Base-by-base conservation (phyloP, 2,329 filamentous ascomycete species). In the Macrophomina phaseolina region DNA sequence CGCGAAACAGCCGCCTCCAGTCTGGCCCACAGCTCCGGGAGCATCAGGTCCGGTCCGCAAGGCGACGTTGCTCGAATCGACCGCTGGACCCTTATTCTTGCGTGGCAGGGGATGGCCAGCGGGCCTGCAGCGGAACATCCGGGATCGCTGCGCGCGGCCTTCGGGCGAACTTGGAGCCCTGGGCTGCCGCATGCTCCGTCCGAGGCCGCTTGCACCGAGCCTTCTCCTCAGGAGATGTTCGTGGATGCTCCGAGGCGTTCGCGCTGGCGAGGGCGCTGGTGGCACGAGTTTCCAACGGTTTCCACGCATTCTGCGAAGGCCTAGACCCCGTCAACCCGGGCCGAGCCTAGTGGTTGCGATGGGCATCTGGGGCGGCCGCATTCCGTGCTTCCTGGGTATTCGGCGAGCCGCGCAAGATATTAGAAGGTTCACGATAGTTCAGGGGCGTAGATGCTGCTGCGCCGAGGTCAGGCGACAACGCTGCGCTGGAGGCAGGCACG, bases 161-260 rank as follows among this genome's bases (percentile, higher is more conserved):
- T 60, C 40, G 56, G 46, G 56, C 56, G 40, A 60, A 42, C 23
- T 34, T 6, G 16, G 28, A 46, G 40, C 14, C 40, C 38, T 32
- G 58, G n/a, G 28, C 42, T 38, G 45, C n/a, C 23, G 58, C 58
- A 62, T 5, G 58, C 14, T 30, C 58, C 58, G 28, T 49, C 46
- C 40, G 18, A 23, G 34, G 40, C 56, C 53, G 53, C 53, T 30
- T 60, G 56, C 56, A 14, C 56, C 42, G 42, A 38, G n/a, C 32
- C 18, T 45, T 23, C 32, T 49, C 58, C 42, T 49, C n/a, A 49
- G 58, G 58, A 62, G 58, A 30, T 46, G 28, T 45, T 49, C 58
- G 42, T 49, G 45, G 45, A 62, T 62, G 42, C 32, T 62, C 49
- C 42, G 45, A 49, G 58, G 58, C 56, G 56, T 46, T 60, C 40